These are phyloP conservation scores for Zygnema circumcarinatum DNA, from an alignment of 139 green algal genomes.

Conservation along the genomic window DNA sequence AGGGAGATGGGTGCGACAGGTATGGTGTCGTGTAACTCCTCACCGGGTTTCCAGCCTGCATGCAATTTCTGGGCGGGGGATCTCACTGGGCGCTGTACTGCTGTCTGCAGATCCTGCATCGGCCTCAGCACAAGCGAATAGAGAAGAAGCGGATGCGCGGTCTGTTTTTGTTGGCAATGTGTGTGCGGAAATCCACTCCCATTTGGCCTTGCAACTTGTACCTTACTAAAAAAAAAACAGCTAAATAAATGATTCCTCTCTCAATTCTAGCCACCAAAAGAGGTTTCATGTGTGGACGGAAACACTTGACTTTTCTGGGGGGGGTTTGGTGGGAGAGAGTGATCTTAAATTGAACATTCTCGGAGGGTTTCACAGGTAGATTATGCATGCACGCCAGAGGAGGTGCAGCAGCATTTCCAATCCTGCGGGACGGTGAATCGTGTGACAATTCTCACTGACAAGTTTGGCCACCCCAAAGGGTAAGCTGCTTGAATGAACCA, in stretches of 20 bases:
- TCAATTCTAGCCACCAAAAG: no score
- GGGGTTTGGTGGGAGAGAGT: no score
- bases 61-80: constrained; percentile 53
- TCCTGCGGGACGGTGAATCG: constrained; percentile 96
- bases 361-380: no score
- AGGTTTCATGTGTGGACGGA: no score
- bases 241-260: no score
- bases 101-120: constrained; percentile 1
- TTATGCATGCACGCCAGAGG: constrained; percentile 91
- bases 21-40: not conserved
- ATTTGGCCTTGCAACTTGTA: no score
- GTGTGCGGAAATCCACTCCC: no score
- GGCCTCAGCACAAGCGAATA: constrained; percentile 44
- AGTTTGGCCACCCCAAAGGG: constrained; percentile 90
- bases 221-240: no score
- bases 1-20: constrained; percentile 61
- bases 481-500: not conserved
- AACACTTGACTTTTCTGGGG: no score
- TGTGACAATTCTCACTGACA: constrained; percentile 97
- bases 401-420: constrained; percentile 91
- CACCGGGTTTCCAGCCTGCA: not conserved
- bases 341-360: no score
- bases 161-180: constrained; percentile 95
- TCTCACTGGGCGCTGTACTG: not conserved
- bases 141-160: constrained; percentile 83